A percentile compares a stretch with the other conserved stretches of the same genome.
These are phyloP conservation scores for Telfairia occidentalis DNA, from an alignment of 331 rosid genomes.

Conservation along the genomic window DNA sequence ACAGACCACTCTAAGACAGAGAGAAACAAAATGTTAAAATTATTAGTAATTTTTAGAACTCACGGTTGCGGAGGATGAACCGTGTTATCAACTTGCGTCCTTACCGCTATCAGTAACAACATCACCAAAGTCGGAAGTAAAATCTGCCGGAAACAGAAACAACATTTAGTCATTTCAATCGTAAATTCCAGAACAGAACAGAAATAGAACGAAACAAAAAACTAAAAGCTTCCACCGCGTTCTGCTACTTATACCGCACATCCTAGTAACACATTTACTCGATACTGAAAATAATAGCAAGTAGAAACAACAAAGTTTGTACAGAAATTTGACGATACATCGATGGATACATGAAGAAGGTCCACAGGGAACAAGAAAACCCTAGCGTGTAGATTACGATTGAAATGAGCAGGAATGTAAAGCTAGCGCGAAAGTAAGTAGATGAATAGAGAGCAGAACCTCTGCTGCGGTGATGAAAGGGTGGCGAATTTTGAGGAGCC, in stretches of 20 bases:
- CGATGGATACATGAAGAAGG: background rate
- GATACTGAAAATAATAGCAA: background rate
- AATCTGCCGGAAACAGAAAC: constrained; percentile 42
- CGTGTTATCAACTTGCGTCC: constrained; percentile 78
- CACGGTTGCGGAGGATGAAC: constrained; percentile 82
- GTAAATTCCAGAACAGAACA: background rate
- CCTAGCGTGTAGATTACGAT: constrained; percentile 35
- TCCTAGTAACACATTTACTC: background rate
- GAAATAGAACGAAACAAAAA: background rate
- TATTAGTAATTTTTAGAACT: constrained; percentile 22
- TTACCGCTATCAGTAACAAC: constrained; percentile 63
- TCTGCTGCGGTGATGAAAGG: constrained; percentile 72
- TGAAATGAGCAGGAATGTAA: background rate
- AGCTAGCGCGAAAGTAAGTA: background rate
- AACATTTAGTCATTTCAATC: constrained; percentile 14
- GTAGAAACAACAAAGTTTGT: background rate
- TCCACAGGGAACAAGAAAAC: constrained; percentile 9
- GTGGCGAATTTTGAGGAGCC: constrained; percentile 93
- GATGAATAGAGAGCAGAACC: constrained; percentile 26
- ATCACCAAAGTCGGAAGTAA: constrained; percentile 83
- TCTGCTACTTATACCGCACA: background rate
- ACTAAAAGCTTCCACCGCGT: background rate
- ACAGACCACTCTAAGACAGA: background rate
- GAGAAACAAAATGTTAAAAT: background rate
- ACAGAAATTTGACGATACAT: background rate